phyloP scores from a whole-genome alignment of 306 rosid species.

The Begonia peltatifolia region DNA sequence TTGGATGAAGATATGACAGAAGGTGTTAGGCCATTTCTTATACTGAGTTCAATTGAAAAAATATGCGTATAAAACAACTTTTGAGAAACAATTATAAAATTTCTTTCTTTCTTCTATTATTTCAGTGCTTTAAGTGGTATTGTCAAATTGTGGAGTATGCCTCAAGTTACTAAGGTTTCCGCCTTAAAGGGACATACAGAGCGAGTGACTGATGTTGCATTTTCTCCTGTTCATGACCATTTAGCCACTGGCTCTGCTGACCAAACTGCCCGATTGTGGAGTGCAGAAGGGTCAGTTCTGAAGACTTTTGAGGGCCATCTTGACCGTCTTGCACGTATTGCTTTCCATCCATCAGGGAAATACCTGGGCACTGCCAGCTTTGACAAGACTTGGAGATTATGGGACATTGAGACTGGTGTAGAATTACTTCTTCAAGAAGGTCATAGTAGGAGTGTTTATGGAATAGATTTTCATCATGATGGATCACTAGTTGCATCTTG shows the following conservation, averaged over 20 bases:
- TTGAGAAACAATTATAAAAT: neutral
- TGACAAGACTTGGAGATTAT: constrained; percentile 96
- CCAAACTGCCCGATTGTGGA: constrained; percentile 82
- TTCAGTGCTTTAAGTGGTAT: constrained; percentile 64
- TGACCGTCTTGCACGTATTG: constrained; percentile 88
- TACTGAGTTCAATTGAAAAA: too few species aligned
- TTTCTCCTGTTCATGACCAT: constrained; percentile 61
- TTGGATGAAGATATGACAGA: neutral
- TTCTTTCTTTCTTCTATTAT: constrained; percentile 19
- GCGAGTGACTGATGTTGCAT: constrained; percentile 72
- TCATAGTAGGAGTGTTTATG: constrained; percentile 79
- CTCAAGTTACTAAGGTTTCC: constrained; percentile 41
- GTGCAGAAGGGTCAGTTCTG: constrained; percentile 54
- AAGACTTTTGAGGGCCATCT: constrained; percentile 79
- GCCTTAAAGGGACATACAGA: constrained; percentile 77
- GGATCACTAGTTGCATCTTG: constrained; percentile 91
- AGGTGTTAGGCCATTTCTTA: neutral
- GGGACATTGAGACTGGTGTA: constrained; percentile 79
- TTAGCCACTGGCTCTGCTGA: constrained; percentile 94
- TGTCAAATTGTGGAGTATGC: constrained; percentile 88
- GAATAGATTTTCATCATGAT: constrained; percentile 67
- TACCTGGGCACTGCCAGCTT: constrained; percentile 90
- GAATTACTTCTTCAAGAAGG: constrained; percentile 98
- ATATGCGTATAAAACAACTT: too few species aligned
- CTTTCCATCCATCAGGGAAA: constrained; percentile 93